Evolutionary conservation across 257 asterid genomes (phyloP), one percentile per base, ranked within the genome.

Genomic region (Solanum raphanifolium): DNA sequence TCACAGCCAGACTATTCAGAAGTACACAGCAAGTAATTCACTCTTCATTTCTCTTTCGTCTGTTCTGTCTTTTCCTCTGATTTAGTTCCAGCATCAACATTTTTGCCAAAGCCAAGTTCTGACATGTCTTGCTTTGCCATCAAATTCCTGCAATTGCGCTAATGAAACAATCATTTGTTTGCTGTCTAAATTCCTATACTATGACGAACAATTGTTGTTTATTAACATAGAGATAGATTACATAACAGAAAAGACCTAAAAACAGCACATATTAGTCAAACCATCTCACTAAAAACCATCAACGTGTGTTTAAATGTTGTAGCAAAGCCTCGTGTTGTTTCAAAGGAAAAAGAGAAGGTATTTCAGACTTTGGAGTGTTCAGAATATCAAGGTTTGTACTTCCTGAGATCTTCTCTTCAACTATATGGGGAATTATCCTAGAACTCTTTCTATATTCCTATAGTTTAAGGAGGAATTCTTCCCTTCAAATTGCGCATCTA

Each of bases 91-190:
- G 60, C n/a, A 38, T 88, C 92, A 34, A 29, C 72, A 83, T 83
- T 93, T 86, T 87, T 91, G 43, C 93, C 86, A 83, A 97, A 97
- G 87, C 99, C 99, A 74, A 97, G 96, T 88, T 97, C 99, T 1
- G 96, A 90, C 99, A 95, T 93, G 55, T 97, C 97, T 93, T 97
- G 98, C 90, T 91, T 97, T 69, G 99, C 99, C 99, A 97, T 97
- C 95, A 97, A 91, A 89, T 97, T 96, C 95, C 99, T 97, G 94
- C 94, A 91, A 88, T 83, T 25, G 5, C 27, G 41, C 85, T 18
- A 52, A 29, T 9, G 68, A 29, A 81, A 29, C 29, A 9, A 18
- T 81, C 39, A 81, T 9, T 18, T 5, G 7, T 25, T 29, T 46
- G 41, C 41, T 18, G 68, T 29, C 12, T 81, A 46, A 27, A 46